These are phyloP conservation scores for Penicillium manginii DNA, from an alignment of 495 filamentous ascomycete species.

Conservation along the genomic window DNA sequence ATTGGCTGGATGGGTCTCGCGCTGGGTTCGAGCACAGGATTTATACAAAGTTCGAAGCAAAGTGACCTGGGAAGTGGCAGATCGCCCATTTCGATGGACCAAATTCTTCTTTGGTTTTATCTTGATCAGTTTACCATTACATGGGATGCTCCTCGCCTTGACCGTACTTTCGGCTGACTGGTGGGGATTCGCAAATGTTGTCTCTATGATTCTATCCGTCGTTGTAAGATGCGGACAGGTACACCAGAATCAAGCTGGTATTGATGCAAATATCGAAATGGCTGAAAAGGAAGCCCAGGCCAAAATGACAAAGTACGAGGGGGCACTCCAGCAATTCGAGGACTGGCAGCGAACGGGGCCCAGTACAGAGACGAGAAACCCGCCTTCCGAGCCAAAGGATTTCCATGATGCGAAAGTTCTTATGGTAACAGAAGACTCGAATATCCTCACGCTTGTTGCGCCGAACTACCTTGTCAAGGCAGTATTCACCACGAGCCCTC, in stretches of 20 bases:
- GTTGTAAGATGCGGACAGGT: conserved; percentile 12
- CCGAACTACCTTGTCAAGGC: conserved; percentile 11
- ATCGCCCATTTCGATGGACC: conserved; percentile 7
- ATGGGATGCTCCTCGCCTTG: conserved; percentile 11
- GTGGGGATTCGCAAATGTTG: conserved; percentile 21
- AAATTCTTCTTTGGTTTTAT: conserved; percentile 6
- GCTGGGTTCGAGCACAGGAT: conserved; percentile 18
- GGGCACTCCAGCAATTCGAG: neutral
- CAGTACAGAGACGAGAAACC: neutral
- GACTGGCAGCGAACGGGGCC: neutral
- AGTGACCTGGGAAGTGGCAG: conserved; percentile 10
- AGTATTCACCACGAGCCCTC: conserved; percentile 6
- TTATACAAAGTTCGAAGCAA: conserved; percentile 13
- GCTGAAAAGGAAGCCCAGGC: conserved; percentile 6
- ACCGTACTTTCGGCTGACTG: conserved; percentile 16
- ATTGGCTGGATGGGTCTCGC: conserved; percentile 22
- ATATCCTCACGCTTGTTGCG: conserved; percentile 15
- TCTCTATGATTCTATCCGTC: conserved; percentile 20
- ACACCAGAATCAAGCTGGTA: conserved; percentile 14
- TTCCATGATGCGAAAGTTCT: conserved; percentile 10
- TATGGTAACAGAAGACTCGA: conserved; percentile 13
- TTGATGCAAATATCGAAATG: conserved; percentile 7
- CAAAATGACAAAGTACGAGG: conserved; percentile 8
- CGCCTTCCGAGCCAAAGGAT: neutral
- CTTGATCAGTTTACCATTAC: conserved; percentile 8